phyloP scores from a whole-genome alignment of 139 green algal genomes.

The Chlorokybus atmophyticus region DNA sequence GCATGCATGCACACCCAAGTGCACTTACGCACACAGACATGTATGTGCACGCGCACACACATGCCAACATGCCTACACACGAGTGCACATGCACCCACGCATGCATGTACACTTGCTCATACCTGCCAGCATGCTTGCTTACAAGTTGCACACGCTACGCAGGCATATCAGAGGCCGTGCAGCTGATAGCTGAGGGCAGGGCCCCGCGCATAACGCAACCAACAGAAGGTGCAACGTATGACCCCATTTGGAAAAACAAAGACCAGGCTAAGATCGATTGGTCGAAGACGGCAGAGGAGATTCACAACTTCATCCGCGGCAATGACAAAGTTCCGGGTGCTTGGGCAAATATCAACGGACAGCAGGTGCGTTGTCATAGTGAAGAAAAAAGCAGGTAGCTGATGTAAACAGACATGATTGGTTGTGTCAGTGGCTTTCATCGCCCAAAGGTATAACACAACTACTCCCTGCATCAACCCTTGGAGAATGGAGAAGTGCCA shows the following conservation, averaged over 20 bases:
- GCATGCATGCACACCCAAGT: no score
- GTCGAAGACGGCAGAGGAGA: conserved; percentile 8
- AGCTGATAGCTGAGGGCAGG: conserved; percentile 8
- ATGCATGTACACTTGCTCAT: no score
- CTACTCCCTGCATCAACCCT: not conserved
- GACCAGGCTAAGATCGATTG: conserved; percentile 5
- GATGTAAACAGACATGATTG: not conserved
- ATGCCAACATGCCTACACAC: no score
- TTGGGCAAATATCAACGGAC: conserved; percentile 9
- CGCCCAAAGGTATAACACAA: not conserved
- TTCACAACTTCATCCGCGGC: conserved; percentile 21
- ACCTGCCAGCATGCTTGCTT: no score
- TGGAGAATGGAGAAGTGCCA: not conserved
- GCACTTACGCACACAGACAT: no score
- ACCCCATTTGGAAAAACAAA: conserved; percentile 10
- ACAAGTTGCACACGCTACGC: no score
- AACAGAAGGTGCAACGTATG: conserved; percentile 7
- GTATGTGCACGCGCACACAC: no score
- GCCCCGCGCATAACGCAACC: conserved; percentile 7
- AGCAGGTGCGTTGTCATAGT: not conserved
- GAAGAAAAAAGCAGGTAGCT: not conserved
- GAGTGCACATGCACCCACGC: no score
- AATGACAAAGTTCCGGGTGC: conserved; percentile 8
- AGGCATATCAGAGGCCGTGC: conserved; percentile 6
- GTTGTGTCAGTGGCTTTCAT: not conserved